Base-by-base conservation (phyloP, 164 flowering plant genomes). In the Berberis vulgaris region DNA sequence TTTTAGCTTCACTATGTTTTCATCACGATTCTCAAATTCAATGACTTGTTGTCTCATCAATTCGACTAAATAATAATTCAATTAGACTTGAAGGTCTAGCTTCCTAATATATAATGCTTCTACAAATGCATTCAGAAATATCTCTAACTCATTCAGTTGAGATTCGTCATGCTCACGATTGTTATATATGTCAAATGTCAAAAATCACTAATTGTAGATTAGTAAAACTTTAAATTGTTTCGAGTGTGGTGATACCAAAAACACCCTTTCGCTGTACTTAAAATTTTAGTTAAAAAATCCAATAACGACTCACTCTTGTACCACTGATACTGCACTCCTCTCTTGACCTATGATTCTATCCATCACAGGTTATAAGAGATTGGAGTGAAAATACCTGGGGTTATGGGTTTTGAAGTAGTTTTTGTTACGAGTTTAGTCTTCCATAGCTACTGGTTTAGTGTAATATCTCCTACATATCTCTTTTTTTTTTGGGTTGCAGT, bases 401-500 rank as follows among this genome's bases (percentile, higher is more conserved):
- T 1, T 13, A 10, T 1, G 8, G 41, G 7, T 13, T 56, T 2
- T 56, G 38, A 2, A 11, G 4, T 40, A 1, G 58, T 13, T 55
- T n/a, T 55, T 7, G 38, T 38, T n/a, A 54, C 12, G 4, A 4
- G 12, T 54, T 54, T 54, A 6, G 26, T 12, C 4, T 54, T 10
- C 4, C 0, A 10, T 54, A 49, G 52, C 8, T 6, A 6, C 8
- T 49, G 52, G n/a, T 54, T 26, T n/a, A 1, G 39, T 10, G 39
- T 26, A 54, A 54, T 6, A 54, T 54, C 12, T 54, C 12, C n/a
- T 54, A 10, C 43, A 1, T 57, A 40, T 42, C 47, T 43, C 43
- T 57, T 44, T 69, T 38, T 52, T 52, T 63, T 40, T n/a, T 2
- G 49, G 2, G 6, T 46, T 61, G 43, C 7, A 83, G 86, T 82